phyloP scores from a whole-genome alignment of 202 grass and related monocot genomes.

The Schoenoplectus tabernaemontani region DNA sequence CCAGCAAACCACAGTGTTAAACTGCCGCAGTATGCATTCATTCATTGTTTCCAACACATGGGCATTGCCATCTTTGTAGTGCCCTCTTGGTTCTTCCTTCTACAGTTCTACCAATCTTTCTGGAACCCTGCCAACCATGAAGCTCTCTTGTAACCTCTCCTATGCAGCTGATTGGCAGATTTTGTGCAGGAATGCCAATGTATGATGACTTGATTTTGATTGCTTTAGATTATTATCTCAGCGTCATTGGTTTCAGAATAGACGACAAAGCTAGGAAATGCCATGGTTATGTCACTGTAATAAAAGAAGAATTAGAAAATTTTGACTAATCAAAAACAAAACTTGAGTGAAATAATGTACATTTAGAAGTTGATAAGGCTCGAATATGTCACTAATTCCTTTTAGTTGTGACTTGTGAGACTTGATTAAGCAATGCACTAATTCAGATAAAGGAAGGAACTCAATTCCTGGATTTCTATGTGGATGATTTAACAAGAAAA shows the following conservation, averaged over 20 bases:
- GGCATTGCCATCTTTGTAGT: background rate
- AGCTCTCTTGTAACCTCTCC: background rate
- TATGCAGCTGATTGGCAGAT: background rate
- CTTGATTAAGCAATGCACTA: background rate
- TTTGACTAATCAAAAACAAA: background rate
- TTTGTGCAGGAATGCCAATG: background rate
- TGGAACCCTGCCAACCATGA: background rate
- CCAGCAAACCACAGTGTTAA: background rate
- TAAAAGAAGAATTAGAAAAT: background rate
- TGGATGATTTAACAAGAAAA: background rate
- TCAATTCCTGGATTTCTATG: background rate
- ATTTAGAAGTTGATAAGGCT: background rate
- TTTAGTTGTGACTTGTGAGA: background rate
- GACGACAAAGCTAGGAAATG: conserved; percentile 50
- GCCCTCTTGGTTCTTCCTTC: background rate
- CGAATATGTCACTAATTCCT: background rate
- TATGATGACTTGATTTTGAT: background rate
- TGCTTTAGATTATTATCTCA: background rate
- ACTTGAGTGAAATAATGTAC: background rate
- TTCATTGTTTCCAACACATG: background rate
- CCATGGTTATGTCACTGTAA: conserved; percentile 52
- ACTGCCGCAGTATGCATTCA: background rate
- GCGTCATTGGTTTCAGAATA: conserved; percentile 34
- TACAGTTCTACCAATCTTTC: background rate
- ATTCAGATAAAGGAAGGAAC: background rate